Evolutionary conservation across 345 rosid genomes (phyloP), one percentile per base, ranked within the genome.

Genomic region (Sonneratia caseolaris): DNA sequence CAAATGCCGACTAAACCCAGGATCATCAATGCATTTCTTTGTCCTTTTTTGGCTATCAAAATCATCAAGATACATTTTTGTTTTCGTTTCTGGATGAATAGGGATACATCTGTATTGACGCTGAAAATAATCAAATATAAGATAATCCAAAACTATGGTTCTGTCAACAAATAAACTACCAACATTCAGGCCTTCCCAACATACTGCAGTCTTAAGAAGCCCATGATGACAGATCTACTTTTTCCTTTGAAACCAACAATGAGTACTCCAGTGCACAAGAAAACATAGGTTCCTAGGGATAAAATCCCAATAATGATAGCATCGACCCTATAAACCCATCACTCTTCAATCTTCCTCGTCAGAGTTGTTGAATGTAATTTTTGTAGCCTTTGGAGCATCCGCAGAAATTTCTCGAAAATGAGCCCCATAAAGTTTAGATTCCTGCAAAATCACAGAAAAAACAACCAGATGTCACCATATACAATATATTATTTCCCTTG

Each of bases 351-450:
- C 82, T 75, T 94, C 97, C 69, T 86, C 96, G 43, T 92, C 97
- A 0, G 97, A 90, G 79, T 86, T 69, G 72, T 79, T 81, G 27
- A 95, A 92, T 53, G 84, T 87, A 53, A 88, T 92, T 70, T 86
- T 92, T 19, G 71, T 95, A 37, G 98, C 83, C 78, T 95, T 90
- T 27, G 96, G 99, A 74, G 98, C 98, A 86, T 90, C 88, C 16
- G 87, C 93, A 37, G 91, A 69, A 43, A 95, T 87, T 83, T 95
- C 99, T 82, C 82, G 89, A 81, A 85, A 92, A 81, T 92, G 97
- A 74, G 97, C 89, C n/a, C 99, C 99, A 45, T 95, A 92, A 42
- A 95, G 81, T 79, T 95, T 92, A 2, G 97, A 92, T 71, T 95
- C 99, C 97, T 92, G 76, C 80, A 78, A 22, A 47, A 24, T 36